A percentile compares a stretch with the other conserved stretches of the same genome.
Conservation (phyloP, 495 filamentous ascomycete species). For the Neurospora tetraspora region DNA sequence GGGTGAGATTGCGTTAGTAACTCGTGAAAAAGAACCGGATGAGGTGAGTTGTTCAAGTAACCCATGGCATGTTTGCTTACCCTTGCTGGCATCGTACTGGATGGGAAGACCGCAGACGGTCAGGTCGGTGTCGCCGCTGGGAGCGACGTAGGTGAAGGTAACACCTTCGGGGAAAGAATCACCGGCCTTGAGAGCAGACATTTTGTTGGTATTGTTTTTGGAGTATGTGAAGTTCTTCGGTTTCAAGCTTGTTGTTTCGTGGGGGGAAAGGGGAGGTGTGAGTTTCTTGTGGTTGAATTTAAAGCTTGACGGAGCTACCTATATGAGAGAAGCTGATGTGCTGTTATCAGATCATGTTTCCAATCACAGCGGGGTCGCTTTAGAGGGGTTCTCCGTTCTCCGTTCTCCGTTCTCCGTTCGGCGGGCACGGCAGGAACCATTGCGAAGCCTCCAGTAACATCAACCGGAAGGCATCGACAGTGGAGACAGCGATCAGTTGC, state of each 20-base stretch:
- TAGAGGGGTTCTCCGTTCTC: background rate
- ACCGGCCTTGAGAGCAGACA: slow-evolving; percentile 68
- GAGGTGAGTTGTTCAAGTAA: too few species aligned
- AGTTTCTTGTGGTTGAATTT: background rate
- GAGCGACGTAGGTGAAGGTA: slow-evolving; percentile 70
- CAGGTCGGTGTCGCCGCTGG: slow-evolving; percentile 52
- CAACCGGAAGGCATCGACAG: background rate
- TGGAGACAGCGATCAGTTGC: background rate
- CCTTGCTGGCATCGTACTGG: slow-evolving; percentile 72
- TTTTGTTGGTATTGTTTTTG: slow-evolving; percentile 26
- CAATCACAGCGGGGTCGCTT: background rate
- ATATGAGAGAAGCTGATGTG: background rate
- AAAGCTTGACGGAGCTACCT: background rate
- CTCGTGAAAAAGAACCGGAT: too few species aligned
- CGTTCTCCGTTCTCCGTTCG: background rate
- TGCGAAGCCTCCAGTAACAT: background rate
- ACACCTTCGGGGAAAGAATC: slow-evolving; percentile 76
- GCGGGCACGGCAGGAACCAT: background rate
- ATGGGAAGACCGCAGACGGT: slow-evolving; percentile 70
- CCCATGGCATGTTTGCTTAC: slow-evolving; percentile 15
- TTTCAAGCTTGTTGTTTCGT: background rate
- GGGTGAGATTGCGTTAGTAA: background rate
- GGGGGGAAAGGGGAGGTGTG: background rate
- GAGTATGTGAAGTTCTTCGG: background rate
- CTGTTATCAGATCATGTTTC: background rate